Conservation (phyloP, 768 basidiomycete genomes). For the Paxillus involutus region DNA sequence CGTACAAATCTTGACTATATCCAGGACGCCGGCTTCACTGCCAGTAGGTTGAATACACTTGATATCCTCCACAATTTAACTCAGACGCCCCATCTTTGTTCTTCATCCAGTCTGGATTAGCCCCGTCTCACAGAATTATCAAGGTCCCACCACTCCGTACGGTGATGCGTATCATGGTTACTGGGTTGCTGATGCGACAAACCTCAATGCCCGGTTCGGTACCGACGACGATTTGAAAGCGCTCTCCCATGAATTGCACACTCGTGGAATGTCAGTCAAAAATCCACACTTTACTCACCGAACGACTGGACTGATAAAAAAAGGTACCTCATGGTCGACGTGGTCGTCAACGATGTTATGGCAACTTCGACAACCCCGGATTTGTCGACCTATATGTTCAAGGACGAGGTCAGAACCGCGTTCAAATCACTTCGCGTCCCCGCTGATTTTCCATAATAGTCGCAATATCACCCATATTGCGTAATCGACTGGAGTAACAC, state of each 20-base stretch:
- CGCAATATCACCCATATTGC: conserved; percentile 79
- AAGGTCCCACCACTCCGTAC: conserved; percentile 68
- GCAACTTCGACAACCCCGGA: conserved; percentile 61
- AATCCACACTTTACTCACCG: neutral
- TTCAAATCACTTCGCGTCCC: neutral
- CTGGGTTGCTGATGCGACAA: conserved; percentile 70
- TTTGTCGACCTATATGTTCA: conserved; percentile 68
- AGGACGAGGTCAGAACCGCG: conserved; percentile 45
- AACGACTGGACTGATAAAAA: neutral
- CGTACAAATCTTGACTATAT: conserved; percentile 83
- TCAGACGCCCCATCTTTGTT: neutral
- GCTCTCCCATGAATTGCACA: conserved; percentile 65
- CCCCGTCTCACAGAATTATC: conserved; percentile 76
- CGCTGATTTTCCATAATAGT: conserved; percentile 33
- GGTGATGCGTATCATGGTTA: conserved; percentile 88
- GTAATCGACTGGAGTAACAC: conserved; percentile 67
- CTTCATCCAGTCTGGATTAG: conserved; percentile 70
- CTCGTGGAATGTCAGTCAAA: conserved; percentile 60
- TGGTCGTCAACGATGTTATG: conserved; percentile 88
- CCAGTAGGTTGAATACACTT: conserved; percentile 40
- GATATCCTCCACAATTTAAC: neutral
- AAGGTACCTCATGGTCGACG: conserved; percentile 82
- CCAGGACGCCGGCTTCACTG: conserved; percentile 79
- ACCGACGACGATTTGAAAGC: conserved; percentile 69
- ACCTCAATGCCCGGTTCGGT: conserved; percentile 72